Base-by-base conservation (phyloP, 768 basidiomycete species). In the Russula sp. region DNA sequence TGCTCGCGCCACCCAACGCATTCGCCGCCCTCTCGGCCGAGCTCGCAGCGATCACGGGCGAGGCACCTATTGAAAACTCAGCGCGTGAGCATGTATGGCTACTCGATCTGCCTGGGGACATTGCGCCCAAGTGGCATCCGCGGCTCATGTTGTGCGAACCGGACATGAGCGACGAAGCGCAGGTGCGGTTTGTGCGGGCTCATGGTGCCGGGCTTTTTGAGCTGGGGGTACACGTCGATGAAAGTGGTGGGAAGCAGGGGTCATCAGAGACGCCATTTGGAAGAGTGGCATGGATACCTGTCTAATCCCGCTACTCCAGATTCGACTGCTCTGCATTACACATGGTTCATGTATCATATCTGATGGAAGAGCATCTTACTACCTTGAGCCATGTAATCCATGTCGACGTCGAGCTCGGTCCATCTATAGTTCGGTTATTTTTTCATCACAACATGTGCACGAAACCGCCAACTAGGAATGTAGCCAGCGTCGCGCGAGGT, bases 21-120 rank as follows among this genome's bases (percentile, higher is more conserved):
- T 75, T 84, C 54, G 59, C 59, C 0, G 58, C 59, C 0, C 59
- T 78, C 3, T 69, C 73, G 13, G 71, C 72, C 31, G 75, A 82
- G 55, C 68, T 89, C 37, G 76, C 76, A 4, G 75, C 80, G 0
- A 79, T 86, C 48, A 42, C 84, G 10, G 85, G 82, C 4, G 71
- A 70, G 18, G 65, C 67, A 4, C 78, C 84, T 16, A 62, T 68
- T 11, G 50, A 57, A 37, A 14, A 16, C 16, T 57, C 64, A 11
- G 47, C 37, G 5, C n/a, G 49, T 14, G 40, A 37, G 35, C 60
- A 65, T 27, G 60, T 54, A 32, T 67, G 66, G 66, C 35, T 67
- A 27, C 60, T 67, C 13, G 56, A 66, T 35, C 50, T 64, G 32
- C 55, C 50, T 5, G 55, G 44, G 10, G 4, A 48, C 31, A 58